Percentiles rank a stretch among this genome's conserved stretches.
Conservation (phyloP, 129 eudicot species). For the Centella asiatica region DNA sequence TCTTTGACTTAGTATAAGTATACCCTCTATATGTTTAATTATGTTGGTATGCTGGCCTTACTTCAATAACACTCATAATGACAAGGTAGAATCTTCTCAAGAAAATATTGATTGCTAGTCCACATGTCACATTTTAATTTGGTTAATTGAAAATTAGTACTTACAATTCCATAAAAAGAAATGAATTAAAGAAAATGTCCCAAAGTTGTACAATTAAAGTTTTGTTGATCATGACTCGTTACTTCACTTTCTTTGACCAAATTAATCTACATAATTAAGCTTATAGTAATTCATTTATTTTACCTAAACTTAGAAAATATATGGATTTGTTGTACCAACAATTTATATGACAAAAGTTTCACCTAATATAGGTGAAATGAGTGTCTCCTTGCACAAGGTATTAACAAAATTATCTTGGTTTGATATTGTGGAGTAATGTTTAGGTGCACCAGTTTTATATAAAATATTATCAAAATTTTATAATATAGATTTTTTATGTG, state of each 20-base stretch:
- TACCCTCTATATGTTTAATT: neutral
- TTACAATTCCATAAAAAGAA: neutral
- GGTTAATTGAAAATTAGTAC: neutral
- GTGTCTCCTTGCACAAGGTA: neutral
- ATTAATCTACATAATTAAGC: neutral
- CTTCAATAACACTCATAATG: neutral
- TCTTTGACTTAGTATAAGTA: too few species aligned
- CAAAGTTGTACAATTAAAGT: constrained; percentile 4
- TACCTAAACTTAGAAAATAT: neutral
- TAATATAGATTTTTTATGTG: neutral
- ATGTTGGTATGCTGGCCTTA: too few species aligned
- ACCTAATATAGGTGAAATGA: constrained; percentile 2
- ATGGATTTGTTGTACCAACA: neutral
- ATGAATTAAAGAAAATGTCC: too few species aligned
- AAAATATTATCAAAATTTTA: neutral
- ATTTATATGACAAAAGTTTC: neutral
- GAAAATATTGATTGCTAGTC: neutral
- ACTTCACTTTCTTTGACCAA: neutral
- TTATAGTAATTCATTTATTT: neutral
- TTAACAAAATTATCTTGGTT: too few species aligned
- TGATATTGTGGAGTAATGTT: too few species aligned
- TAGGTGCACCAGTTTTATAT: neutral
- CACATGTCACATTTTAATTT: neutral
- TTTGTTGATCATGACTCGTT: neutral
- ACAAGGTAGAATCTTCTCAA: neutral